Evolutionary conservation across 352 stramenopile species (phyloP), one percentile per base, ranked within the genome.

Genomic region (Peronosclerospora sorghi): DNA sequence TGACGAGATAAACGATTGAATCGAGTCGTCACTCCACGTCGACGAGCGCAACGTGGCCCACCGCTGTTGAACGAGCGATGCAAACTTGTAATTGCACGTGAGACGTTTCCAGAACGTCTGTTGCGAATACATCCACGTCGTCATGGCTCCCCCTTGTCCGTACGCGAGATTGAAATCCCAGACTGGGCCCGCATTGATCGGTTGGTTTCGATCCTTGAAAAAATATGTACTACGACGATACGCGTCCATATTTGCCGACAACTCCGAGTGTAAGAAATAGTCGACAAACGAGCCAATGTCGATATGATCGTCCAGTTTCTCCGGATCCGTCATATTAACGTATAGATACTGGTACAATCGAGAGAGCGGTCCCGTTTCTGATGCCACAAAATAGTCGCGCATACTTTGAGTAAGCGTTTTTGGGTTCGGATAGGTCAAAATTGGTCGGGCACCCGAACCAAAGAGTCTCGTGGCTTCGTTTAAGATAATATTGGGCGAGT

Each of bases 91-190:
- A 46, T 86, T 78, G 48, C 73, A 86, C 2, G 59, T 51, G 5
- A 86, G 48, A 7, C 73, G 68, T 27, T 76, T 76, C 73, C 73
- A 86, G 32, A 77, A 74, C 13, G 65, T 58, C 37, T 68, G 54
- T 23, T 46, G 52, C 43, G 60, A 61, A 48, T 74, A 86, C 34
- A 83, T 54, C 71, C 73, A 86, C 39, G 61, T 46, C 27, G 65
- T 65, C 27, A 58, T 57, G 15, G 41, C 51, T 8, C 57, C 56
- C 32, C 59, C 64, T 26, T 42, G 47, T 15, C 73, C 71, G 41
- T 76, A 85, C 1, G 73, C 73, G 29, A 85, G 45, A 45, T 85
- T 85, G 32, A 83, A 75, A 39, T 85, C 73, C 73, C 73, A 86
- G 9, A 81, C 64, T 1, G 70, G 71, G 0, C 73, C 73, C 34